Base-by-base conservation (phyloP, 2,329 filamentous ascomycete genomes). In the Trichocomaceae sp. region DNA sequence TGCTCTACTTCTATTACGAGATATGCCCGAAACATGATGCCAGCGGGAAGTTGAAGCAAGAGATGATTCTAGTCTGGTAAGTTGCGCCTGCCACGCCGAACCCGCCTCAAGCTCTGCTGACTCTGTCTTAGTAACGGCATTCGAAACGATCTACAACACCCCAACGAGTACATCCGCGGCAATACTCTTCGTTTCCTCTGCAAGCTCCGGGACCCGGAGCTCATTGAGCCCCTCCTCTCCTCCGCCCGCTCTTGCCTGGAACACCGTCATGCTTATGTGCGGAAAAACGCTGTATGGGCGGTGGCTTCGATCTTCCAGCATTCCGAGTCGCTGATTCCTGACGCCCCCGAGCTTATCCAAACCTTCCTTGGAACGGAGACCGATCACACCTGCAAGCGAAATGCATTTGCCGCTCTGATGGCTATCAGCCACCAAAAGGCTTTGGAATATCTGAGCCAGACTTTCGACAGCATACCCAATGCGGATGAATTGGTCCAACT, bases 1-100 rank as follows among this genome's bases (percentile, higher is more conserved):
- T 99, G 58, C 83, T 99, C 54, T 99, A 99, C 77, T 93, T 99
- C 74, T 99, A 99, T 79, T 96, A 97, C 72, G 93, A 99, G 76
- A 93, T 97, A 71, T 97, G 93, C 72, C 93, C 92, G 41, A 99
- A 99, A 78, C 85, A 90, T 56, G 93, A 99, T 73, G 80, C 85
- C 52, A 85, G 80, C 69, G 93, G 93, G 67, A 99, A 97, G 81
- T 79, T 99, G 61, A 96, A 96, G 80, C 93, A 99, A 76, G 93
- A 99, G 77, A 97, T 96, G 90, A 99, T 99, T 72, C 77, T 99
- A 67, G 93, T 99, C 66, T 99, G 93, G 92, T 96, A 76, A 63
- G 79, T 70, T 49, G 59, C 26, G 22, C 5, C 17, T 39, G 26
- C n/a, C 22, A 47, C 41, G 19, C 19, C 9, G 17, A 22, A 50